A percentile compares a stretch with the other conserved stretches of the same genome.
Evolutionary conservation across 2,329 filamentous ascomycete genomes (phyloP).

Genomic region (Nemania serpens): DNA sequence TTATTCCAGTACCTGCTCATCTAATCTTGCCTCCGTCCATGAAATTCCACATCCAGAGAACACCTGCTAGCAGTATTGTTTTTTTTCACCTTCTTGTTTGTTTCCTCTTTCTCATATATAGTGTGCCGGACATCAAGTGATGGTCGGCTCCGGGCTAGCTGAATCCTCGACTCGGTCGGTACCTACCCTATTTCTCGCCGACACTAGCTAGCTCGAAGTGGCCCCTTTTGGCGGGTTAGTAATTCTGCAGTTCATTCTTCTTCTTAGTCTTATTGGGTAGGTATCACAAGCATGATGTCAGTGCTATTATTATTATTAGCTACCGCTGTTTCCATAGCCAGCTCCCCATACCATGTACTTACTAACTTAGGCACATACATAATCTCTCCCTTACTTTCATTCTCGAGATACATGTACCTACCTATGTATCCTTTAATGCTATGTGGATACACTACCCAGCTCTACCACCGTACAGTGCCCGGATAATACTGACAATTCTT

Average conservation of each 20-base stretch:
- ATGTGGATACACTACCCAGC: too few species aligned
- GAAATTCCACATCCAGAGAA: not conserved
- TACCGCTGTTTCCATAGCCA: constrained; percentile 1
- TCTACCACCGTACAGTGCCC: constrained; percentile 11
- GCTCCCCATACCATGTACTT: not conserved
- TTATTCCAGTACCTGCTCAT: not conserved
- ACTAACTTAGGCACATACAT: not conserved
- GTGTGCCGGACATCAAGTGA: constrained; percentile 9
- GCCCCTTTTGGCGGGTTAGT: constrained; percentile 15
- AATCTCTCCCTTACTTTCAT: not conserved
- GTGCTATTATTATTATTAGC: constrained; percentile 20
- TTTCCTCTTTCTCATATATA: constrained; percentile 1
- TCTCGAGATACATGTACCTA: not conserved
- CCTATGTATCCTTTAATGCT: constrained; percentile 12
- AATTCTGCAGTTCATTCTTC: constrained; percentile 19
- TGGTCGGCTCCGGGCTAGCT: constrained; percentile 5
- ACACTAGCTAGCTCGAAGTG: not conserved
- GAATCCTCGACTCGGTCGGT: too few species aligned
- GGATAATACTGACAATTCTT: constrained; percentile 7
- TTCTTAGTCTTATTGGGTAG: constrained; percentile 25
- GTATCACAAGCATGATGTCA: constrained; percentile 26
- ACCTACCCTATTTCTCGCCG: not conserved
- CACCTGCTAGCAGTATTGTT: not conserved
- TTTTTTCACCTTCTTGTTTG: not conserved
- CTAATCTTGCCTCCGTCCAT: too few species aligned